phyloP scores from a whole-genome alignment of 768 basidiomycete genomes.

The Boletus pseudopeckii region DNA sequence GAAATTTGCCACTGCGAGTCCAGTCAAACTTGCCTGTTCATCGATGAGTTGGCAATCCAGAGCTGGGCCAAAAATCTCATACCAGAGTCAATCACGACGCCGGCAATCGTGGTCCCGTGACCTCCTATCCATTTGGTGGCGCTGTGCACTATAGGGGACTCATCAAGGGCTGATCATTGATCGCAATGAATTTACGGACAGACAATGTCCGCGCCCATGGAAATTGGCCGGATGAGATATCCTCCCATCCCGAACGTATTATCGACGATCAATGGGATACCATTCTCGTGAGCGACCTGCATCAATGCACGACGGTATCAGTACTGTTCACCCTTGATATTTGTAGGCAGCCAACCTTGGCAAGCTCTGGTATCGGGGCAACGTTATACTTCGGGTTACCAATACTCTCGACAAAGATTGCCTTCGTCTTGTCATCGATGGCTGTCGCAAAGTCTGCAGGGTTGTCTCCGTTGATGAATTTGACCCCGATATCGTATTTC shows the following conservation, averaged over 20 bases:
- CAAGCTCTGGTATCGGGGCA: conserved; percentile 62
- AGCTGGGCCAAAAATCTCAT: neutral
- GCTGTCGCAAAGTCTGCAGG: conserved; percentile 59
- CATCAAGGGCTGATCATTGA: neutral
- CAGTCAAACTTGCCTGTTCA: conserved; percentile 58
- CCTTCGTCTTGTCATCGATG: conserved; percentile 78
- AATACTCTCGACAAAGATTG: conserved; percentile 71
- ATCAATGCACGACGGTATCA: neutral
- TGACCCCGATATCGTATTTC: conserved; percentile 11
- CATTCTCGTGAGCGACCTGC: conserved; percentile 66
- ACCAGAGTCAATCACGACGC: conserved; percentile 72
- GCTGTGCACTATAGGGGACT: conserved; percentile 49
- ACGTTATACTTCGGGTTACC: conserved; percentile 77
- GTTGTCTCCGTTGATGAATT: conserved; percentile 53
- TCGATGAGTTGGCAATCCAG: neutral
- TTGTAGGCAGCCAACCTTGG: conserved; percentile 43
- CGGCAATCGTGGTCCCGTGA: conserved; percentile 77
- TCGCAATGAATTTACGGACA: conserved; percentile 31
- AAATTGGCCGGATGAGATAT: conserved; percentile 67
- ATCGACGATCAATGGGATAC: conserved; percentile 77
- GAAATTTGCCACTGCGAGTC: conserved; percentile 64
- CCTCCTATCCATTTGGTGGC: conserved; percentile 86
- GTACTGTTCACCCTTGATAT: neutral
- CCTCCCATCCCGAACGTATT: conserved; percentile 75
- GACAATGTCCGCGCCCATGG: conserved; percentile 75